Evolutionary conservation across 2,329 filamentous ascomycete species (phyloP), one percentile per base, ranked within the genome.

Genomic region (Graphiopsis chlorocephala): DNA sequence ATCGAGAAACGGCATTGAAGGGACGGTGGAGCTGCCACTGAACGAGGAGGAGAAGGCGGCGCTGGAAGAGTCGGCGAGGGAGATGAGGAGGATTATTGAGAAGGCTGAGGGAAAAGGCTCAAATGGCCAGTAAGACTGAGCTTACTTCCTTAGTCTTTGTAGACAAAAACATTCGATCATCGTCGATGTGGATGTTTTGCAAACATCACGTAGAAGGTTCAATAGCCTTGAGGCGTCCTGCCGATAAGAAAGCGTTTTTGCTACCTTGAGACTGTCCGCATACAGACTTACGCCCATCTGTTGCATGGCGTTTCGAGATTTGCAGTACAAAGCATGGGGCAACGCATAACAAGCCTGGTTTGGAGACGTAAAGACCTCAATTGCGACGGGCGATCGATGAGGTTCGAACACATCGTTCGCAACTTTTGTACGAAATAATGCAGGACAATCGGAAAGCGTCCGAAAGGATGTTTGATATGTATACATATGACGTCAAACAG

Each of bases 1-100:
- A 2, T 83, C 83, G 0, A 74, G 81, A 35, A 74, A 77, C 55
- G 83, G 83, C 0, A 78, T 85, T 20, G 69, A 82, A 5, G 77
- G 75, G 59, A 73, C 73, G 11, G 75, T 79, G 66, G 72, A 74
- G 7, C 68, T 78, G 42, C 67, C 74, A 58, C 66, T 80, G 25
- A 73, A 74, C 61, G 72, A 74, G n/a, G 67, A 64, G 11, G 78
- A 79, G 72, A 68, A 70, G 53, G 69, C 66, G 26, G 72, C 73
- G 57, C 60, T 79, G 35, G 64, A 75, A 48, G 68, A 67, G 20
- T 78, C 76, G 69, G 77, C 77, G 2, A 71, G 68, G 66, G 73
- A 72, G 4, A 64, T 80, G 68, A 74, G 74, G 56, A 72, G 68
- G 4, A 68, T 79, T 8, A 78, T 79, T 60, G 73, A 75, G 58